Percentiles rank a stretch among this genome's conserved stretches.
phyloP scores from a whole-genome alignment of 1,284 basidiomycete genomes.

The Rhizoctonia solani region DNA sequence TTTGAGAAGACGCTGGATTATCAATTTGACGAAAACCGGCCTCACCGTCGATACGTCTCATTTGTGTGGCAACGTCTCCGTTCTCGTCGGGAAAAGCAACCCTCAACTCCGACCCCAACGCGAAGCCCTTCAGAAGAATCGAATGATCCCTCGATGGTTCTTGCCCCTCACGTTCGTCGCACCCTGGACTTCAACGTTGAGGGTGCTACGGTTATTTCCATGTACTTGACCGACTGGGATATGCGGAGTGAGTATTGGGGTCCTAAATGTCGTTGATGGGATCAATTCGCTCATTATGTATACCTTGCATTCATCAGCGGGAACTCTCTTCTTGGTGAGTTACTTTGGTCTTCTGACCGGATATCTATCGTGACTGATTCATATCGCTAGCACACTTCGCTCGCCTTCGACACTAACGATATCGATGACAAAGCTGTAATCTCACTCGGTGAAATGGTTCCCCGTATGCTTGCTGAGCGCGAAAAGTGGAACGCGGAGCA shows the following conservation, averaged over 20 bases:
- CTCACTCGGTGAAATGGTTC: constrained; percentile 35
- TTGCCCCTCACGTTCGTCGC: constrained; percentile 27
- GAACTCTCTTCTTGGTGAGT: constrained; percentile 26
- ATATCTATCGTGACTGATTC: constrained; percentile 15
- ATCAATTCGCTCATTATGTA: constrained; percentile 6
- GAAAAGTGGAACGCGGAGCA: constrained; percentile 33
- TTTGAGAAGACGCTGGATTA: constrained; percentile 24
- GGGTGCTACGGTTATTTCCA: constrained; percentile 31
- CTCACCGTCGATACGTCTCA: constrained; percentile 22
- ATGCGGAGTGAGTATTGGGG: constrained; percentile 37
- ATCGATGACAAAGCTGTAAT: constrained; percentile 37
- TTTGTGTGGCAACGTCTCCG: constrained; percentile 32
- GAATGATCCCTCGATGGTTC: constrained; percentile 25
- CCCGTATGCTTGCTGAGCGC: constrained; percentile 30
- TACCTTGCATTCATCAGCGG: constrained; percentile 17
- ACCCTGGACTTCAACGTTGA: constrained; percentile 27
- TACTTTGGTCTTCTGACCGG: not conserved
- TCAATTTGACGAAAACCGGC: constrained; percentile 16
- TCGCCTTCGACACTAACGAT: constrained; percentile 36
- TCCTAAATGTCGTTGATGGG: not conserved
- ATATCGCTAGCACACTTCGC: constrained; percentile 35
- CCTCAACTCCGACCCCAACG: constrained; percentile 32
- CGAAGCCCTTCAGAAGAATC: constrained; percentile 30
- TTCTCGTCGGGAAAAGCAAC: constrained; percentile 27
- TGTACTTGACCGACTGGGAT: constrained; percentile 39